Evolutionary conservation across 345 rosid species (phyloP), one percentile per base, ranked within the genome.

Genomic region (Hibiscus syriacus): DNA sequence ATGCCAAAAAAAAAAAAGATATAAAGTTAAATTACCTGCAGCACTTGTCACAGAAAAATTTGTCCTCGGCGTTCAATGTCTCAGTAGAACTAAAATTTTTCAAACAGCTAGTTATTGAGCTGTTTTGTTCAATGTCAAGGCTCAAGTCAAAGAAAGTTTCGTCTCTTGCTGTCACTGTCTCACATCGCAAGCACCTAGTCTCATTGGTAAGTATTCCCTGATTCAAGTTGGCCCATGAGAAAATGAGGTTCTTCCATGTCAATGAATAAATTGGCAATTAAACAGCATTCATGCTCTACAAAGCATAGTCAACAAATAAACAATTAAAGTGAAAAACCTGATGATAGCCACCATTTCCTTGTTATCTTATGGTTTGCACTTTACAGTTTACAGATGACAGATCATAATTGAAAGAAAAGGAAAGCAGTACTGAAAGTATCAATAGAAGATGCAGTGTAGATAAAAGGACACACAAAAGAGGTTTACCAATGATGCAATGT

Each of bases 11-110:
- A 52, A 46, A 2, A 48, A 27, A 4, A 13, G 16, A 4, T 29
- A 22, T 14, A 32, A 73, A 53, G 75, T 26, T 38, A 50, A 64
- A 72, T 26, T 70, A 92, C 99, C 98, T 95, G 97, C 99, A 88
- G 90, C 99, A 95, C 74, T 95, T 92, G 87, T 95, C 99, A 80
- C 99, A 90, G 83, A 95, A 95, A 76, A 95, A 95, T 74, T 95
- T 92, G 79, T 95, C 99, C 76, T 95, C 98, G 0, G 98, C 97
- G 68, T 95, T 93, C 78, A 95, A 80, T n/a, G 99, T 95, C 83
- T 95, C 99, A 11, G 99, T 95, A 50, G 99, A 95, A 79, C 99
- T 95, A 76, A 95, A 95, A 78, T 95, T 95, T 76, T 95, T 95
- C 90, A 95, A 77, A 78, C 99, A 95, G 85, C 99, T 92, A 58